Base-by-base conservation (phyloP, 2,329 filamentous ascomycete genomes). In the Pseudocercospora fijiensis region DNA sequence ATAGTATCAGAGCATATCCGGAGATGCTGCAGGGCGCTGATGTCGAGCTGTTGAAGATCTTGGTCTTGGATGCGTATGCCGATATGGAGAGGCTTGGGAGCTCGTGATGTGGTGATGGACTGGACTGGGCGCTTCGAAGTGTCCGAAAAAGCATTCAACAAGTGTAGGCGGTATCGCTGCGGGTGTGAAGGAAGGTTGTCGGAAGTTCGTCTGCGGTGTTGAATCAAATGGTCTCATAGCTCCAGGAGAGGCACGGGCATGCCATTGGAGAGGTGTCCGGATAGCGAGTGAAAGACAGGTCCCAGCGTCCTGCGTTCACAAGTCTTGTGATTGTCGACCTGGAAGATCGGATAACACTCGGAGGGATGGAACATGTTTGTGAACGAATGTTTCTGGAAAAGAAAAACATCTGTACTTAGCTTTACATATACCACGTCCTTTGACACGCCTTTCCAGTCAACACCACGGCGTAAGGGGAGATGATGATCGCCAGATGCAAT, bases 11-110 rank as follows among this genome's bases (percentile, higher is more conserved):
- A 20, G 65, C 65, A n/a, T 67, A 62, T 55, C 65, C 65, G 22
- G 65, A 67, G 51, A 67, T 67, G 65, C 41, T 67, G 52, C 63
- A 64, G 30, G 65, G 63, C 27, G 65, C 57, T 2, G 65, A 67
- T 33, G 57, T 37, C 18, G 65, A 67, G 56, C 55, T 67, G 37
- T 41, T 67, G 55, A 67, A 67, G 61, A 67, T 67, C 53, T 45
- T 67, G 55, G 65, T 67, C 30, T 26, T 67, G 55, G 65, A 67
- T 56, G 65, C 63, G 11, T 67, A 67, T 59, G 64, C 61, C 6
- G 65, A 67, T 49, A 10, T 61, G 63, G 65, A 67, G 37, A 59
- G 65, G 56, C 33, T 67, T 37, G 61, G 62, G 11, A 51, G 60
- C 5, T n/a, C 47, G 16, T 61, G 53, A 58, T 33, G 43, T 20